A percentile compares a stretch with the other conserved stretches of the same genome.
Evolutionary conservation across 2,329 filamentous ascomycete species (phyloP).

Genomic region (Blastomyces parvus): DNA sequence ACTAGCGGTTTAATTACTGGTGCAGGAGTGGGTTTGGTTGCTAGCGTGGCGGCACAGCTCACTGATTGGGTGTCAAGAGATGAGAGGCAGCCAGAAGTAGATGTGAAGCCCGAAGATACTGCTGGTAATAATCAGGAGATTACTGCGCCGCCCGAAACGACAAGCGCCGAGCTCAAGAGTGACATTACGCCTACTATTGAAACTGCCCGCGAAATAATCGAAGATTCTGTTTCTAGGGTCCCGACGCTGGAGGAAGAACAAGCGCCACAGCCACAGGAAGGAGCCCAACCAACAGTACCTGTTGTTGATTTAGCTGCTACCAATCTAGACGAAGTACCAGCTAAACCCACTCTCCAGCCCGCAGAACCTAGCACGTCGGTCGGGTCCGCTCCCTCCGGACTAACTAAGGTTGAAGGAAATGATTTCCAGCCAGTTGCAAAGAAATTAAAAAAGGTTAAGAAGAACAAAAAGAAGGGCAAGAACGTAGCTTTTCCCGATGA

Average conservation of each 20-base stretch:
- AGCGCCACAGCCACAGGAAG: background rate
- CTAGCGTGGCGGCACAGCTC: background rate
- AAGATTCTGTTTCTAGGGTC: background rate
- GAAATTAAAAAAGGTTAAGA: conserved; percentile 23
- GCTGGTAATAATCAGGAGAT: background rate
- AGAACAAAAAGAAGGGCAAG: conserved; percentile 15
- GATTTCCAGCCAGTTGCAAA: conserved; percentile 13
- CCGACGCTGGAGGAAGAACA: background rate
- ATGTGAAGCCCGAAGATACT: background rate
- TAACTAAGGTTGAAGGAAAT: conserved; percentile 11
- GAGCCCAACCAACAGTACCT: conserved; percentile 2
- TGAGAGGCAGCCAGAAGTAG: background rate
- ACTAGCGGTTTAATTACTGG: background rate
- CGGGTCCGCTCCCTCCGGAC: background rate
- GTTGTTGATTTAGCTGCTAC: conserved; percentile 4
- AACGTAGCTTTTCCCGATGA: conserved; percentile 3
- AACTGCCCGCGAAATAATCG: background rate
- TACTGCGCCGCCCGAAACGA: background rate
- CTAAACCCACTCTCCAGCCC: conserved; percentile 3
- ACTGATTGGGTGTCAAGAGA: background rate
- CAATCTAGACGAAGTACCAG: conserved; percentile 6
- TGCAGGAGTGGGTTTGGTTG: conserved; percentile 5
- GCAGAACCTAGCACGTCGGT: background rate
- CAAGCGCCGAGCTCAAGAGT: background rate
- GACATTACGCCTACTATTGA: background rate